Evolutionary conservation across 306 rosid species (phyloP).

Genomic region (Trifolium fragiferum): DNA sequence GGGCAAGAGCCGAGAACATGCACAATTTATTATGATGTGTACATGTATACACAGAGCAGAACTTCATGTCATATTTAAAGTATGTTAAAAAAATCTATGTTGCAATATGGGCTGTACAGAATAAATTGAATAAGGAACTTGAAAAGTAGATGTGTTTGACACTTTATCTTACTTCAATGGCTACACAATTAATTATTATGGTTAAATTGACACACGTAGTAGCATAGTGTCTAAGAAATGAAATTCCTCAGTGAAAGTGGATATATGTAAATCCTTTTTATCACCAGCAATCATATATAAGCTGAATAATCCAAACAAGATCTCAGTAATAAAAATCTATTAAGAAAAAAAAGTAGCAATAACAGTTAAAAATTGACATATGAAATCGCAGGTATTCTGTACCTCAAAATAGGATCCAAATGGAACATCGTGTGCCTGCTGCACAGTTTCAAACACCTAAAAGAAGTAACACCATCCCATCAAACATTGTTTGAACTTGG

Average conservation of each 20-base stretch:
- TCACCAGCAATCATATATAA: slow-evolving; percentile 7
- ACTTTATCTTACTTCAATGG: slow-evolving; percentile 8
- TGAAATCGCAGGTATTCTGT: slow-evolving; percentile 35
- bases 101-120: slow-evolving; percentile 15
- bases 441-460: slow-evolving; percentile 94
- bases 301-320: slow-evolving; percentile 36
- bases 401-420: slow-evolving; percentile 97
- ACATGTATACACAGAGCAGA: neutral
- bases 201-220: slow-evolving; percentile 14
- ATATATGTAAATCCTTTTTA: slow-evolving; percentile 17
- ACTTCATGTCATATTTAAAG: slow-evolving; percentile 21
- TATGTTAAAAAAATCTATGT: neutral
- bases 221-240: slow-evolving; percentile 22
- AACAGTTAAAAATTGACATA: neutral
- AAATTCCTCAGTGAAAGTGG: slow-evolving; percentile 22
- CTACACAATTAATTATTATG: slow-evolving; percentile 6
- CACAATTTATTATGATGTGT: neutral
- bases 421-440: slow-evolving; percentile 99
- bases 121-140: slow-evolving; percentile 20
- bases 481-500: slow-evolving; percentile 9
- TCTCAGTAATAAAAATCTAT: slow-evolving; percentile 17
- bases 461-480: slow-evolving; percentile 37
- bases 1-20: neutral
- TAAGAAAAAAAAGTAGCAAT: slow-evolving; percentile 28
- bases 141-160: slow-evolving; percentile 6